Base-by-base conservation (phyloP, 768 basidiomycete species). In the Lactifluus hygrophoroides region DNA sequence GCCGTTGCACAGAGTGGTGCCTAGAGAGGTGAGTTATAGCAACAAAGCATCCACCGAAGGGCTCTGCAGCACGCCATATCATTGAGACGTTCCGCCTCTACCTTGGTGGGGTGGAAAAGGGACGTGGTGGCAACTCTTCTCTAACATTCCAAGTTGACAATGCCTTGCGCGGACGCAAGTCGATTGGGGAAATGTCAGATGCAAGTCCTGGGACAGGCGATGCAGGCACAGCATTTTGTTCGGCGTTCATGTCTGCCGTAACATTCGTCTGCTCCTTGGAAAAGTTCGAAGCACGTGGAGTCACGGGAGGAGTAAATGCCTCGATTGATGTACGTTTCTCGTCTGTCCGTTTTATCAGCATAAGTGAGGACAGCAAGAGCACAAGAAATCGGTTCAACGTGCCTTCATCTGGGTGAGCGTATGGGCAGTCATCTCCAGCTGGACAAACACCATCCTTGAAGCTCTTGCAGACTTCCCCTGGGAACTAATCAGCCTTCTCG, bases 391-490 rank as follows among this genome's bases (percentile, higher is more conserved):
- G 44, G 27, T 11, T 9, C 10, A 16, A 51, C 64, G 8, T 44
- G 56, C 65, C 53, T 13, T 52, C 55, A 10, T 63, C 62, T 2
- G 66, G 66, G 37, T 72, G 71, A 16, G 63, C 47, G 42, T 56
- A 68, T 43, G 53, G 59, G 61, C 69, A 72, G 49, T 72, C 68
- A 3, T 51, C 54, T 17, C 69, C 69, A 8, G 67, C 66, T 6
- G 50, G 21, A 53, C 70, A 70, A 19, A n/a, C 51, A 1, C 69
- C 69, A 2, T 63, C 61, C 64, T 64, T 54, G 64, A 58, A 70
- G 25, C 56, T 61, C 52, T 65, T 42, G 51, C 69, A 72, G 1
- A 66, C 43, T 34, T 68, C 61, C 5, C 70, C 70, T 71, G 35
- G 9, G 21, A 19, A 58, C 30, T 14, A 21, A 45, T 54, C 35